Conservation (phyloP, 140 eudicot genomes). For the Senecio squalidus region DNA sequence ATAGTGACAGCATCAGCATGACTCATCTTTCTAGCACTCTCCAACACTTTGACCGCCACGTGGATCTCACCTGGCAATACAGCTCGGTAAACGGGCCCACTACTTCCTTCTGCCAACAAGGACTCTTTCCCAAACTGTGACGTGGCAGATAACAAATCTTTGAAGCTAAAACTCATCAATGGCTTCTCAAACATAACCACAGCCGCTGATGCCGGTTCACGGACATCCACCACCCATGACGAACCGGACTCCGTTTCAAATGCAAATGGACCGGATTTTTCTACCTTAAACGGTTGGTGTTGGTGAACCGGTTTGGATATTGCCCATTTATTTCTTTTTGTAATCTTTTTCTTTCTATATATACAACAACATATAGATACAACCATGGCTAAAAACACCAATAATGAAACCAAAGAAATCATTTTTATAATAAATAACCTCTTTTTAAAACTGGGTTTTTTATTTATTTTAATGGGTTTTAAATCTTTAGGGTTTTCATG, state of each 20-base stretch:
- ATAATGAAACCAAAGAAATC: slow-evolving; percentile 31
- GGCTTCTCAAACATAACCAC: slow-evolving; percentile 98
- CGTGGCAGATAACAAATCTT: slow-evolving; percentile 89
- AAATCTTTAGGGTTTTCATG: slow-evolving; percentile 30
- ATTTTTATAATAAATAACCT: slow-evolving; percentile 17
- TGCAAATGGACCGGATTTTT: slow-evolving; percentile 87
- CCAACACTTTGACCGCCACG: slow-evolving; percentile 98
- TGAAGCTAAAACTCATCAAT: slow-evolving; percentile 82
- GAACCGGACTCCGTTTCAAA: slow-evolving; percentile 97
- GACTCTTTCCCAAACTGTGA: slow-evolving; percentile 92
- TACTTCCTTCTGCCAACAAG: slow-evolving; percentile 76
- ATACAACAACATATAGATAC: slow-evolving; percentile 34
- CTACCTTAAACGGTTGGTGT: slow-evolving; percentile 61
- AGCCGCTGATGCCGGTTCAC: slow-evolving; percentile 82
- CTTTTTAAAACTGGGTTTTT: slow-evolving; percentile 30
- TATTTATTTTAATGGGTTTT: slow-evolving; percentile 19
- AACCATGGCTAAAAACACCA: slow-evolving; percentile 22
- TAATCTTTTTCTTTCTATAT: slow-evolving; percentile 39
- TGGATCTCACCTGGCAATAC: slow-evolving; percentile 96
- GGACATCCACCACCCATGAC: slow-evolving; percentile 91
- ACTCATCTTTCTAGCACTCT: slow-evolving; percentile 54
- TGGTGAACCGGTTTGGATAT: slow-evolving; percentile 69
- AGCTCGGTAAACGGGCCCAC: slow-evolving; percentile 97
- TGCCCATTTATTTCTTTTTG: slow-evolving; percentile 71
- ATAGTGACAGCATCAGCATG: slow-evolving; percentile 49